Base-by-base conservation (phyloP, 352 stramenopile species). In the Globisporangium paddicum region DNA sequence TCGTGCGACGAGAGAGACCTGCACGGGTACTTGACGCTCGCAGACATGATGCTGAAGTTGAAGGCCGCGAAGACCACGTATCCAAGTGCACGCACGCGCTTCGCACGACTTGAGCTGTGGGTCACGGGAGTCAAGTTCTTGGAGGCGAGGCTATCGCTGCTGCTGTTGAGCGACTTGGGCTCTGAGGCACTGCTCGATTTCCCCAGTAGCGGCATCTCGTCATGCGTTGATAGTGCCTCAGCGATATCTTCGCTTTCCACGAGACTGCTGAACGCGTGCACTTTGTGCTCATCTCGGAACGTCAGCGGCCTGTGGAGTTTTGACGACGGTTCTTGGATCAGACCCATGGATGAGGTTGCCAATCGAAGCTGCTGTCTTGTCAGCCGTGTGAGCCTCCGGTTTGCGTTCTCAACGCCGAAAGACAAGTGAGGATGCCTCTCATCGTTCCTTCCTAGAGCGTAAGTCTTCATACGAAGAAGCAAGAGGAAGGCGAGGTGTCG, bases 31-130 rank as follows among this genome's bases (percentile, higher is more conserved):
- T 90, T 90, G 66, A 89, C 67, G 60, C 78, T 85, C 25, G 67
- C 72, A 1, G 78, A 87, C 32, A 82, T 79, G 56, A 86, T 67
- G 42, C 81, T 90, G 46, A 88, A 86, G 60, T 77, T 83, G 54
- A 89, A 61, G 0, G 76, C 72, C 0, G 80, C 64, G 26, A 82
- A 69, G 0, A 75, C 68, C 40, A 90, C 80, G 45, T 72, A 82
- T 5, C 63, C 63, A 14, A 90, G 67, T 0, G 63, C 75, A 37
- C 65, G 58, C 16, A 69, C 50, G 18, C 69, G 62, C 28, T 71
- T 69, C 40, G 66, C 28, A 8, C 49, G 44, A 25, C 30, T 18
- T 16, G 51, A 9, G 10, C 37, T 21, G 16, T 58, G 34, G 1
- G 46, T 23, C 3, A 25, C 28, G 6, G 28, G n/a, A 14, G 38